Evolutionary conservation across 2,329 filamentous ascomycete genomes (phyloP), one percentile per base, ranked within the genome.

Genomic region (Balansia obtecta): DNA sequence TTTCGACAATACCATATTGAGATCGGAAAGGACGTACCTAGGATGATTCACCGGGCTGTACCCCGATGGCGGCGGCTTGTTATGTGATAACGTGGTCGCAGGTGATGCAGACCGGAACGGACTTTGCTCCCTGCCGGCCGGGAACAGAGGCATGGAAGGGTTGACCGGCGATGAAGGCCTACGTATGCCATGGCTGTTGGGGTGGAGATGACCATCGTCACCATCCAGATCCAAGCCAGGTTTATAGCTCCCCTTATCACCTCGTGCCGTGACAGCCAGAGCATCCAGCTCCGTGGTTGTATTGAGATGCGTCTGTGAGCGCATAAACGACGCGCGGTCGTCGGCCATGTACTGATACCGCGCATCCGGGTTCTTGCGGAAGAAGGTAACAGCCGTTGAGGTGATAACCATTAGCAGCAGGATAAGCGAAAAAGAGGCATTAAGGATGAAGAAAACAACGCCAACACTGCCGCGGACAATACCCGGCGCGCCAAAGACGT

Each of bases 261-360:
- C 88, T 61, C 90, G 83, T 27, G 90, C 90, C 9, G 89, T 94
- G n/a, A 86, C 87, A 57, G 86, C 89, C 52, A 95, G 72, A 11
- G 89, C 90, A 65, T 96, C 88, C 48, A 96, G 76, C 68, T 96
- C 89, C 7, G 88, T 95, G 5, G 84, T 87, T 22, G 74, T 69
- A 45, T 69, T 79, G 50, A 95, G 73, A 61, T 90, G 83, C 4
- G 86, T 85, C 65, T 91, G 86, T 13, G 88, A 95, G 73, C 95
- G 95, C 82, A 95, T 95, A 71, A 96, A 96, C 10, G 89, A 95
- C 49, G 88, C 88, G 59, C 90, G 85, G 67, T 96, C 90, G 61
- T 96, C 90, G 49, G 85, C 85, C 89, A 96, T 95, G 59, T 87
- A 88, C 67, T 95, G 88, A 68, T 96, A 96, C 53, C 88, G 83